Evolutionary conservation across 805 yeast species (phyloP), one percentile per base, ranked within the genome.

Genomic region (Candida pini): DNA sequence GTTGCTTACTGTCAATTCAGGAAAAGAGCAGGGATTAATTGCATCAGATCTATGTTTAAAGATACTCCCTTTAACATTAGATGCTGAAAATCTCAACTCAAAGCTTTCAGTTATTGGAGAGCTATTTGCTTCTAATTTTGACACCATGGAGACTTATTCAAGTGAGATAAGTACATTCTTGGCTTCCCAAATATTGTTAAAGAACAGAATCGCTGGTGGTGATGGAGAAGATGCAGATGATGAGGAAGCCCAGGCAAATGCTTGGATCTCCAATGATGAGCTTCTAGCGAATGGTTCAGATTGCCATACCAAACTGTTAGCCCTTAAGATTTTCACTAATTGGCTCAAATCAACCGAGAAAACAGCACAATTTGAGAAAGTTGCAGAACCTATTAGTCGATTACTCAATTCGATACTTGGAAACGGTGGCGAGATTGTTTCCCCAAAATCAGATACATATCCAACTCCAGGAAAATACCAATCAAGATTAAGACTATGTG

Each of bases 351-450:
- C 48, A 1, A 53, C 47, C 2, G 59, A 60, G 1, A 50, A 56
- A 2, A 68, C 65, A 4, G 58, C 63, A 9, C 53, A 69, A 2
- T 57, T 69, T 2, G 58, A 47, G 3, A 64, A 67, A 10, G 58
- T 70, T 27, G 75, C 81, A 0, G 73, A 69, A 36, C 85, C 87
- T 12, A 77, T 83, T 0, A 57, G 86, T 41, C 83, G 81, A 47
- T 58, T 87, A 18, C 64, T 87, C 20, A 64, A 74, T 22, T 74
- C 87, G 2, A 62, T 84, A 22, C 73, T 87, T 31, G 74, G 78
- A 2, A 80, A 80, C 51, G 82, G 83, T 29, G 96, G 96, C 19
- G 96, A 88, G 48, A 69, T 87, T 21, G 73, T 79, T 2, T 43
- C 71, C 34, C 53, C 57, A 39, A 65, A 66, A 35, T 47, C 66